phyloP scores from a whole-genome alignment of 805 yeast genomes.

The Lipomyces sp. region DNA sequence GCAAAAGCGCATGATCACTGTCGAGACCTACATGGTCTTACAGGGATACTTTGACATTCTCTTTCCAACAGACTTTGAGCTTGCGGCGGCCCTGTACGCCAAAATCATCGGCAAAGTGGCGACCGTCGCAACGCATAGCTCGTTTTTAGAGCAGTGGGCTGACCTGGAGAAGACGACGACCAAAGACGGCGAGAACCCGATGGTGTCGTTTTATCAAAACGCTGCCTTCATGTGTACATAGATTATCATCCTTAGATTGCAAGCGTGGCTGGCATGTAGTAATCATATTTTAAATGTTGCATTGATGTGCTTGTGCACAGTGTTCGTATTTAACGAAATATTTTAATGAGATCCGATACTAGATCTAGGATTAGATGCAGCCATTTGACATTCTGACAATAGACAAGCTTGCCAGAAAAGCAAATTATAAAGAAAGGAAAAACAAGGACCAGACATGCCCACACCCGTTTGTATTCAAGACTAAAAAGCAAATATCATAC shows the following conservation, averaged over 20 bases:
- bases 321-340: too few species aligned
- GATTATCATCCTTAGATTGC: background rate
- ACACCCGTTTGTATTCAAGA: too few species aligned
- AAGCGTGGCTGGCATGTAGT: background rate
- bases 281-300: background rate
- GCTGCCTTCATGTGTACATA: conserved; percentile 30
- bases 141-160: conserved; percentile 68
- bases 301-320: too few species aligned
- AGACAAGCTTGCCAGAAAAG: too few species aligned
- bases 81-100: conserved; percentile 59
- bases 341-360: too few species aligned
- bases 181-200: conserved; percentile 76
- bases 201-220: conserved; percentile 72
- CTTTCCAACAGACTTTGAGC: conserved; percentile 76
- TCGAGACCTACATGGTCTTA: conserved; percentile 65
- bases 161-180: conserved; percentile 65
- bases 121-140: conserved; percentile 55
- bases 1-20: conserved; percentile 62
- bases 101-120: conserved; percentile 61
- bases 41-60: conserved; percentile 85
- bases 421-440: too few species aligned
- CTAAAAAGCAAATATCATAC: too few species aligned
- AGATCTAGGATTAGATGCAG: background rate
- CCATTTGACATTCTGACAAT: too few species aligned
- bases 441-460: too few species aligned